These are phyloP conservation scores for Cyathus striatus DNA, from an alignment of 768 basidiomycete genomes.

Conservation along the genomic window DNA sequence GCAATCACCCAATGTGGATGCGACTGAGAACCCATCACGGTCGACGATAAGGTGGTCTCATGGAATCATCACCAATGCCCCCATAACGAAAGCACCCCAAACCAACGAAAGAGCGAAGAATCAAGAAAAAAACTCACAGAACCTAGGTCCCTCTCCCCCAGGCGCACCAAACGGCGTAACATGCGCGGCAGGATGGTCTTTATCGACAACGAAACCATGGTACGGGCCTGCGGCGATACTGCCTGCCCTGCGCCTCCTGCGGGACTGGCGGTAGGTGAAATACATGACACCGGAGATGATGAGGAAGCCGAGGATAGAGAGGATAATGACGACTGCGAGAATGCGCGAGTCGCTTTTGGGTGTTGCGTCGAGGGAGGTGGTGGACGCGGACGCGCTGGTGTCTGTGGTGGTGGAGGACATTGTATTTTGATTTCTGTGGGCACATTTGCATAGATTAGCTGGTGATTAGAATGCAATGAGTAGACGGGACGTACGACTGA, in stretches of 20 bases:
- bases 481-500: no score
- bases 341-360: conserved; percentile 22
- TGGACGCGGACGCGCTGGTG: no score
- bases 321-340: conserved; percentile 22
- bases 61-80: no score
- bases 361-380: background rate
- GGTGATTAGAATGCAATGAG: no score
- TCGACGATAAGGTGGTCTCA: no score
- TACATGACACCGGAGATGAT: conserved; percentile 23
- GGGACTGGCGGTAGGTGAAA: conserved; percentile 25
- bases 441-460: no score
- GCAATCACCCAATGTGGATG: no score
- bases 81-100: no score
- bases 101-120: no score
- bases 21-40: no score
- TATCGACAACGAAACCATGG: conserved; percentile 22
- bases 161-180: conserved; percentile 37
- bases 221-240: conserved; percentile 17
- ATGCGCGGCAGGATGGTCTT: conserved; percentile 30
- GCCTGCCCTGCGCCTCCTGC: conserved; percentile 14
- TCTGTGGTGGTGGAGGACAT: no score
- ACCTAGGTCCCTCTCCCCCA: conserved; percentile 29
- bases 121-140: conserved; percentile 23
- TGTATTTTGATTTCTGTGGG: no score
- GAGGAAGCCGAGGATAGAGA: conserved; percentile 22